Evolutionary conservation across 345 rosid genomes (phyloP).

Genomic region (Arabidopsis suecica): DNA sequence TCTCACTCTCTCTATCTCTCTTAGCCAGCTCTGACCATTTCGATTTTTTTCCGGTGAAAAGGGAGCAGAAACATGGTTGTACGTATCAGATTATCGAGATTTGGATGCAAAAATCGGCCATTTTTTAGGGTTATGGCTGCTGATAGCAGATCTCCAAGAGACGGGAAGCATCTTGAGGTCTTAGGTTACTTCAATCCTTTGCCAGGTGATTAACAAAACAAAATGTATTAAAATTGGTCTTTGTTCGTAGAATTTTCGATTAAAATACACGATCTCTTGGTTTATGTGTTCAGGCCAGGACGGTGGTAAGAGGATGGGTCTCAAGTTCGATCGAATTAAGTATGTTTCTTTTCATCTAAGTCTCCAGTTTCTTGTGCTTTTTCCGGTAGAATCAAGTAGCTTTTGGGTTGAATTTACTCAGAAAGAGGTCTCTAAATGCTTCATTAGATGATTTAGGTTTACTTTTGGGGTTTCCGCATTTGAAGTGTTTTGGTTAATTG

Average conservation of each 20-base stretch:
- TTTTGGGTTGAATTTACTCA: conserved; percentile 17
- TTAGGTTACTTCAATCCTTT: conserved; percentile 85
- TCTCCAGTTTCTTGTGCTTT: background rate
- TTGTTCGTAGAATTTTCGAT: background rate
- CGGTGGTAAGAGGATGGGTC: conserved; percentile 94
- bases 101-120: conserved; percentile 87
- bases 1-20: conserved; percentile 10
- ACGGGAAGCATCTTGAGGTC: conserved; percentile 89
- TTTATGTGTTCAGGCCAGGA: conserved; percentile 66
- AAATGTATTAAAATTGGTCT: background rate
- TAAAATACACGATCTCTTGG: conserved; percentile 2
- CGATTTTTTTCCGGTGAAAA: background rate
- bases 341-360: conserved; percentile 45
- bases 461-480: background rate
- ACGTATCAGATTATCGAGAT: conserved; percentile 71
- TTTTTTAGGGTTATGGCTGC: conserved; percentile 90
- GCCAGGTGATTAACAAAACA: conserved; percentile 58
- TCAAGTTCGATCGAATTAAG: conserved; percentile 89
- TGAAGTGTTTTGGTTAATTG: conserved; percentile 4
- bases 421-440: background rate
- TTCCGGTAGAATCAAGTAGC: background rate
- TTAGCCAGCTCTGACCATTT: background rate
- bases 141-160: conserved; percentile 86
- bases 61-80: conserved; percentile 64
- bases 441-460: background rate